Evolutionary conservation across 2,329 filamentous ascomycete species (phyloP), one percentile per base, ranked within the genome.

Genomic region (Ceratocystis colombiana): DNA sequence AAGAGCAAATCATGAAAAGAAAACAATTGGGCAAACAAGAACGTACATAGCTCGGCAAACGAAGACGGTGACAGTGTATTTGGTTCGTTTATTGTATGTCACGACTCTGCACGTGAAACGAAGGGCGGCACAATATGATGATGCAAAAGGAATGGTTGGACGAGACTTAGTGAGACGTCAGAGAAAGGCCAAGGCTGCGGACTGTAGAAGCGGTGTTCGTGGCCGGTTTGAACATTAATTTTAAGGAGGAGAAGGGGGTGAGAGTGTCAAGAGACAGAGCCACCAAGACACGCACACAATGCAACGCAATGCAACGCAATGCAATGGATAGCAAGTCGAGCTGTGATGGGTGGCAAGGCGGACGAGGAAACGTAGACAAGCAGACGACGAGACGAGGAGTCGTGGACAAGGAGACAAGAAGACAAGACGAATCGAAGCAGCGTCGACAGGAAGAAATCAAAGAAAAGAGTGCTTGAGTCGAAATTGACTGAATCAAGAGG

Each of bases 111-210:
- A 22, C 25, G n/a, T 10, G 50, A 25, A 28, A 22, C 50, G 25
- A 25, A 10, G 53, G 53, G 37, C 10, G 10, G 37, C 10, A 41
- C 37, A 41, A 41, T 41, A 5, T 12, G 53, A 57, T 33, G 15
- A 30, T 30, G 53, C 53, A 57, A 30, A 57, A n/a, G 10, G 25
- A 17, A 17, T 30, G 53, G 28, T 57, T 30, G 53, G 30, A 15
- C 37, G 37, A 25, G 53, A 57, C 10, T 30, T 57, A 15, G 53
- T 57, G 53, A 33, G 53, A 57, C 25, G 53, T 57, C 53, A 33
- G 20, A 57, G 53, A 30, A 41, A 33, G 25, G 5, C n/a, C 48
- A 53, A 53, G 22, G 28, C 53, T 6, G 53, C 10, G 8, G 6
- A 22, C n/a, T 53, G 48, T 20, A 41, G 37, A 41, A 41, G 37